A percentile compares a stretch with the other conserved stretches of the same genome.
Conservation (phyloP, 139 green algal species). For the Chlamydomonas sp. region DNA sequence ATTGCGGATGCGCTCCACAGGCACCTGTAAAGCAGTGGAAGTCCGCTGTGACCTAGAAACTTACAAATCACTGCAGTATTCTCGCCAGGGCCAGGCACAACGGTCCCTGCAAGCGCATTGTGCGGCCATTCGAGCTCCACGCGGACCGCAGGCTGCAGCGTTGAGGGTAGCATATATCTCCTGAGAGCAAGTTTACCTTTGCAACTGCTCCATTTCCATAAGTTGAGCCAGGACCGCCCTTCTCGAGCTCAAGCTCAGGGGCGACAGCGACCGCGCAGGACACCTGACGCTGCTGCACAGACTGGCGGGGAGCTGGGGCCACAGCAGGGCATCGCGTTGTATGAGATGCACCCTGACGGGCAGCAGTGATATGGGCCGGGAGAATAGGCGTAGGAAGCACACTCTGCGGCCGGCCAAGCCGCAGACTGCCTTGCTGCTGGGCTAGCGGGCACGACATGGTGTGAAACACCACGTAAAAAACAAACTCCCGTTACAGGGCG, state of each 20-base stretch:
- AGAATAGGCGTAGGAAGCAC: background rate
- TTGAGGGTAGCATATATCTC: background rate
- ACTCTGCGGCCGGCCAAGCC: too few relatives aligned
- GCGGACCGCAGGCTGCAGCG: background rate
- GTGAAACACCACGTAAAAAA: too few relatives aligned
- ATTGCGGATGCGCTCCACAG: constrained; percentile 74
- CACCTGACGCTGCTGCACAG: background rate
- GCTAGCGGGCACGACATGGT: too few relatives aligned
- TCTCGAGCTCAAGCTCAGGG: constrained; percentile 12
- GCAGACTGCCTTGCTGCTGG: too few relatives aligned
- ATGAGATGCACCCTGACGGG: too few relatives aligned
- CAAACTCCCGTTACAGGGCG: too few relatives aligned
- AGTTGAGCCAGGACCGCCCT: constrained; percentile 28
- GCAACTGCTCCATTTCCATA: constrained; percentile 28
- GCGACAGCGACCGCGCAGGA: background rate
- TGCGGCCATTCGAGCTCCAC: too few relatives aligned
- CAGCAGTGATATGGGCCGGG: too few relatives aligned
- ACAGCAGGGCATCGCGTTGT: background rate
- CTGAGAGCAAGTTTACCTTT: constrained; percentile 19
- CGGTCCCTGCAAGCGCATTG: background rate
- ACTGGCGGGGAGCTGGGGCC: background rate
- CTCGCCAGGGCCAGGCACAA: background rate
- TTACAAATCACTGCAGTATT: too few relatives aligned
- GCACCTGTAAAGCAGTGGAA: constrained; percentile 39
- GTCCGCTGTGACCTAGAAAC: too few relatives aligned